Conservation (phyloP, 2,329 filamentous ascomycete genomes). For the Rhytidhysteron rufulum region DNA sequence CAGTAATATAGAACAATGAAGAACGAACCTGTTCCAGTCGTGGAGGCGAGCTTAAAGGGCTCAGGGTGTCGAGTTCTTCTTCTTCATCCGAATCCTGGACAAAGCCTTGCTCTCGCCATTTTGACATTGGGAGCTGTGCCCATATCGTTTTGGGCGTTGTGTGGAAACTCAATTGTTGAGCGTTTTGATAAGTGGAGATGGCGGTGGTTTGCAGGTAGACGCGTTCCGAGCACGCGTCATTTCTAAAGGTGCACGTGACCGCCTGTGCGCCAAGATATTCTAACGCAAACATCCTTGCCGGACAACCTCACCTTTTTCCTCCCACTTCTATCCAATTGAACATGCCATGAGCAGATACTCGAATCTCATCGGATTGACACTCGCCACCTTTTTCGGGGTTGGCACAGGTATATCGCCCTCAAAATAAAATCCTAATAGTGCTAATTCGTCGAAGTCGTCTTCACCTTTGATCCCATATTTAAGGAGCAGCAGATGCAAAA, state of each 20-base stretch:
- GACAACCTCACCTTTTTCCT: no score
- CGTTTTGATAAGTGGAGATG: not conserved
- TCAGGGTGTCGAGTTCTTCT: slow-evolving; percentile 30
- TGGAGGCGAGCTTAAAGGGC: slow-evolving; percentile 10
- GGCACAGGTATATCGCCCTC: slow-evolving; percentile 18
- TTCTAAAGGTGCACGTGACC: no score
- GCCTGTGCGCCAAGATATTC: no score
- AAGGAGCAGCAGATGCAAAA: slow-evolving; percentile 27
- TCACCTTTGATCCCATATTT: slow-evolving; percentile 32
- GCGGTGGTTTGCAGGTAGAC: no score
- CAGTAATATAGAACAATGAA: no score
- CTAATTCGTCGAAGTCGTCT: slow-evolving; percentile 12
- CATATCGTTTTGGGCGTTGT: slow-evolving; percentile 24
- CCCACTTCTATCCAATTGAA: no score
- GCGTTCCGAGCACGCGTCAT: no score
- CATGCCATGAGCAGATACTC: slow-evolving; percentile 5
- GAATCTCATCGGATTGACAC: slow-evolving; percentile 24
- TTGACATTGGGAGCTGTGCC: slow-evolving; percentile 40
- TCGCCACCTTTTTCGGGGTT: slow-evolving; percentile 28
- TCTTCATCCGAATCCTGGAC: slow-evolving; percentile 52
- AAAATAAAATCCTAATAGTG: not conserved
- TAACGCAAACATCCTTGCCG: no score
- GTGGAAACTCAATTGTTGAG: not conserved
- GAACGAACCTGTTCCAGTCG: no score
- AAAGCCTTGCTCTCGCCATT: slow-evolving; percentile 48